These are phyloP conservation scores for Beta vulgaris DNA, from an alignment of 148 eudicot genomes.

Conservation along the genomic window DNA sequence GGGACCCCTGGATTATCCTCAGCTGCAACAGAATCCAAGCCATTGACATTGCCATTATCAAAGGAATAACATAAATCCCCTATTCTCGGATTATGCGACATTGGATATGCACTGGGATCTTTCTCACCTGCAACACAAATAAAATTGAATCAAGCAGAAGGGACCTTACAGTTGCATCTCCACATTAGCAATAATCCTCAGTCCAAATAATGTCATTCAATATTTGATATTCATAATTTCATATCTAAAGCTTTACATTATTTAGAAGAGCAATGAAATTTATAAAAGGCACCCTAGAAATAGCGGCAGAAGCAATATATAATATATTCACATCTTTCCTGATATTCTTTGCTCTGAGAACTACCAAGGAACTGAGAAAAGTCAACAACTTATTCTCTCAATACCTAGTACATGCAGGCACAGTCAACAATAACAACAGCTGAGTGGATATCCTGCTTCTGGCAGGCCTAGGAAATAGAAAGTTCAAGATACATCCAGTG, in stretches of 20 bases:
- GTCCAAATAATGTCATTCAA: background rate
- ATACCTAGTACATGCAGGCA: background rate
- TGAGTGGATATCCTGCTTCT: background rate
- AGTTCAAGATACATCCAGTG: background rate
- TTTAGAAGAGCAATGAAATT: background rate
- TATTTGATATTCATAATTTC: background rate
- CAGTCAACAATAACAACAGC: background rate
- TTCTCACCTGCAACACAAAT: constrained; percentile 31
- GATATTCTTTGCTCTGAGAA: background rate
- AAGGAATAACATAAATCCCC: constrained; percentile 16
- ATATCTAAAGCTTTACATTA: too few relatives aligned
- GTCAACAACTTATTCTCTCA: background rate
- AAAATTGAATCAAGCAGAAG: constrained; percentile 1
- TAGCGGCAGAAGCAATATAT: too few relatives aligned
- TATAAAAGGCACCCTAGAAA: background rate
- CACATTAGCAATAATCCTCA: too few relatives aligned
- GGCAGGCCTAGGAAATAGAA: background rate
- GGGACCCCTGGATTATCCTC: constrained; percentile 29
- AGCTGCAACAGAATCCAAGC: constrained; percentile 23
- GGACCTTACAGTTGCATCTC: background rate
- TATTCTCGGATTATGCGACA: constrained; percentile 23
- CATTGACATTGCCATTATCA: constrained; percentile 27
- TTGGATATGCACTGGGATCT: constrained; percentile 22
- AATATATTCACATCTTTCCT: too few relatives aligned
- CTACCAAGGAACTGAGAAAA: background rate